Percentiles rank a stretch among this genome's conserved stretches.
phyloP scores from a whole-genome alignment of 441 rosid species.

The Heliophila coronopifolia region DNA sequence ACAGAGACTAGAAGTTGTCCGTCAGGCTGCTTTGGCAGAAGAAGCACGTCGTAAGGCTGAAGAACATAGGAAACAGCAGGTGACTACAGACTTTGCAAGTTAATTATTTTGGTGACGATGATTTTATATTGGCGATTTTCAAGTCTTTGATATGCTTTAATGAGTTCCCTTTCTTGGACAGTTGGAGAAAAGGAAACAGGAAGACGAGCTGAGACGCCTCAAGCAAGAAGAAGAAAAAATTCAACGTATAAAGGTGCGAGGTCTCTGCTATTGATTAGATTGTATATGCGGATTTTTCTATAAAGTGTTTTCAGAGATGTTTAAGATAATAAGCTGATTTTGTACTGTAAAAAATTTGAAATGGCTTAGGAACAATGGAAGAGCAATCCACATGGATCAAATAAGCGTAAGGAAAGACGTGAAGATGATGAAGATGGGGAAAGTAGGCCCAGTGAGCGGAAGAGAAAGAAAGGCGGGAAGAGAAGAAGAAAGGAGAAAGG shows the following conservation, averaged over 20 bases:
- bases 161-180: slow-evolving; percentile 34
- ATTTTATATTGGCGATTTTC: neutral
- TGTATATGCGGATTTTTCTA: neutral
- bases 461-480: slow-evolving; percentile 89
- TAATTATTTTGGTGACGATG: slow-evolving; percentile 3
- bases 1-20: slow-evolving; percentile 93
- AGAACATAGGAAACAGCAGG: slow-evolving; percentile 95
- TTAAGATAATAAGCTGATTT: slow-evolving; percentile 9
- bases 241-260: slow-evolving; percentile 77
- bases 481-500: slow-evolving; percentile 86
- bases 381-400: slow-evolving; percentile 56
- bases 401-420: slow-evolving; percentile 70
- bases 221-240: slow-evolving; percentile 90
- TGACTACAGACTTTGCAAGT: slow-evolving; percentile 27
- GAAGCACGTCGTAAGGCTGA: slow-evolving; percentile 98
- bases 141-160: slow-evolving; percentile 11
- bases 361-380: slow-evolving; percentile 91
- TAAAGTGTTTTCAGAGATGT: neutral
- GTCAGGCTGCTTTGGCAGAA: slow-evolving; percentile 95
- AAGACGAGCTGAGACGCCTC: slow-evolving; percentile 79
- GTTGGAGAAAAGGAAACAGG: slow-evolving; percentile 96
- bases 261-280: slow-evolving; percentile 6
- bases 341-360: slow-evolving; percentile 15
- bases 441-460: slow-evolving; percentile 76
- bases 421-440: slow-evolving; percentile 86